Percentiles rank a stretch among this genome's conserved stretches.
These are phyloP conservation scores for Phyllosticta capitalensis DNA, from an alignment of 2,329 filamentous ascomycete genomes.

Conservation along the genomic window DNA sequence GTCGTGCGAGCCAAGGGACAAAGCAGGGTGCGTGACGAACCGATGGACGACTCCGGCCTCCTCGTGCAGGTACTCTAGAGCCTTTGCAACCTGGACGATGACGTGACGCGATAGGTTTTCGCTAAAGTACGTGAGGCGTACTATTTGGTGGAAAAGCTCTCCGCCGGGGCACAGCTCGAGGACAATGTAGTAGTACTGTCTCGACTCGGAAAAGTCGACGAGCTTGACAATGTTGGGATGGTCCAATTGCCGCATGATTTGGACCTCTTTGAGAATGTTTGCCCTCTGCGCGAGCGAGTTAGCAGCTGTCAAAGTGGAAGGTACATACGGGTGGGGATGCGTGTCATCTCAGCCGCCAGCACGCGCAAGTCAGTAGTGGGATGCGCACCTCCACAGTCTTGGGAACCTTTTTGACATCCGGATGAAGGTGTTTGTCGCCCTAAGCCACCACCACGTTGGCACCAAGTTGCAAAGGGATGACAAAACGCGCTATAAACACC, in stretches of 20 bases:
- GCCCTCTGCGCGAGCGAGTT: slow-evolving; percentile 58
- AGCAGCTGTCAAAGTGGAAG: slow-evolving; percentile 23
- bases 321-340: slow-evolving; percentile 12
- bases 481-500: slow-evolving; percentile 16
- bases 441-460: slow-evolving; percentile 50
- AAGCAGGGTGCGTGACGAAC: slow-evolving; percentile 44
- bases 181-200: slow-evolving; percentile 95
- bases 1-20: neutral
- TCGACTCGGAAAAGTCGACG: slow-evolving; percentile 85
- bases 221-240: slow-evolving; percentile 94
- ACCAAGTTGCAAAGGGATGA: slow-evolving; percentile 26
- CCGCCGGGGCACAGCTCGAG: slow-evolving; percentile 91
- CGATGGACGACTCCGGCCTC: slow-evolving; percentile 93
- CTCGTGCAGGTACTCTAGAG: slow-evolving; percentile 87
- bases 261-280: slow-evolving; percentile 96
- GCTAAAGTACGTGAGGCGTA: slow-evolving; percentile 95
- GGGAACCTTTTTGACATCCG: slow-evolving; percentile 78
- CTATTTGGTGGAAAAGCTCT: slow-evolving; percentile 97
- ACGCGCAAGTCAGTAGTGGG: slow-evolving; percentile 19
- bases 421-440: slow-evolving; percentile 88
- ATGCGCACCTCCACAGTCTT: slow-evolving; percentile 91
- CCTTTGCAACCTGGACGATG: slow-evolving; percentile 89
- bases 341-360: slow-evolving; percentile 14
- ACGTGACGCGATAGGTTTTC: slow-evolving; percentile 91
- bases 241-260: slow-evolving; percentile 95